A percentile compares a stretch with the other conserved stretches of the same genome.
Evolutionary conservation across 495 filamentous ascomycete genomes (phyloP).

Genomic region (Hypoxylon crocopeplum): DNA sequence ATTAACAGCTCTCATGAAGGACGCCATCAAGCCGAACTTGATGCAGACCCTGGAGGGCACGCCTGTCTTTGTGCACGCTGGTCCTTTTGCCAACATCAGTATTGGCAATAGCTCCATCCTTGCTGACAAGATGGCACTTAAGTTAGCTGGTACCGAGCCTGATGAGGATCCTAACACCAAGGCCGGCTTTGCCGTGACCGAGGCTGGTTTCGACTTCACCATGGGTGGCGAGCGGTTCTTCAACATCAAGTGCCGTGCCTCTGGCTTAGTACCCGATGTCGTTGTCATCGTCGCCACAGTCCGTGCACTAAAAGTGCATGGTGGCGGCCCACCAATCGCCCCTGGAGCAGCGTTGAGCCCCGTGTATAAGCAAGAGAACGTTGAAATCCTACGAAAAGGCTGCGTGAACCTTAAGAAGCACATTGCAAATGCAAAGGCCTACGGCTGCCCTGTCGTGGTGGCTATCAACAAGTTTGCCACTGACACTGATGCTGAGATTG

Average conservation of each 20-base stretch:
- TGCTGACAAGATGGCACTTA: slow-evolving; percentile 93
- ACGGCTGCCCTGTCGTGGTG: slow-evolving; percentile 94
- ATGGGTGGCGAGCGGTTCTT: slow-evolving; percentile 99
- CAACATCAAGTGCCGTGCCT: slow-evolving; percentile 99
- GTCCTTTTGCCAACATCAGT: slow-evolving; percentile 97
- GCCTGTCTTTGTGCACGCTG: slow-evolving; percentile 95
- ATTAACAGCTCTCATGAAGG: slow-evolving; percentile 92
- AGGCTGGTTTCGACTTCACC: slow-evolving; percentile 98
- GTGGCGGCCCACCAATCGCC: slow-evolving; percentile 89
- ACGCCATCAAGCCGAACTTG: slow-evolving; percentile 97
- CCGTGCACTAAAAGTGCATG: slow-evolving; percentile 94
- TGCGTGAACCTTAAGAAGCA: slow-evolving; percentile 96
- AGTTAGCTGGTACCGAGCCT: slow-evolving; percentile 93
- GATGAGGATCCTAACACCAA: slow-evolving; percentile 87
- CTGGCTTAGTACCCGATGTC: slow-evolving; percentile 87
- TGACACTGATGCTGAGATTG: slow-evolving; percentile 92
- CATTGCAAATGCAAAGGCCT: slow-evolving; percentile 83
- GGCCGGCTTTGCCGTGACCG: slow-evolving; percentile 94
- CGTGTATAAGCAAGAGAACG: slow-evolving; percentile 90
- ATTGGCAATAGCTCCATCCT: slow-evolving; percentile 95
- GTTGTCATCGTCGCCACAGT: slow-evolving; percentile 96
- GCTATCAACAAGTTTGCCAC: slow-evolving; percentile 96
- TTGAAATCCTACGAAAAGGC: slow-evolving; percentile 85
- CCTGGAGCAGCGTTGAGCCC: slow-evolving; percentile 82
- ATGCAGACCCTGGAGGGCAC: slow-evolving; percentile 99